Evolutionary conservation across 106 monocot species (phyloP).

Genomic region (Phalaenopsis equestris): DNA sequence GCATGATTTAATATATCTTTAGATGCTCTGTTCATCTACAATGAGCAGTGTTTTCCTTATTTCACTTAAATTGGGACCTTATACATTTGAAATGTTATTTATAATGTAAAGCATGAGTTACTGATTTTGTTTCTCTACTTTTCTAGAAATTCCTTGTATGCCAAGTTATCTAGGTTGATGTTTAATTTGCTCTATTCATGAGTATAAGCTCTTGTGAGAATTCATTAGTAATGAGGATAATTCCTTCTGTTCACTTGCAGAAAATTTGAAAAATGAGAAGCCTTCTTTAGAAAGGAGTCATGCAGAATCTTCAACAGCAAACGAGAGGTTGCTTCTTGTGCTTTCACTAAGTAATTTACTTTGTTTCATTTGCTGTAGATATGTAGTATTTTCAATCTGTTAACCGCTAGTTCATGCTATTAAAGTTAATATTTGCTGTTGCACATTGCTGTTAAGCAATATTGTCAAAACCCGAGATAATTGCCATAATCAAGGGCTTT

Average conservation of each 20-base stretch:
- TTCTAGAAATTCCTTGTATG: neutral
- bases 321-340: constrained; percentile 39
- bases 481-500: neutral
- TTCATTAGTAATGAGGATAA: neutral
- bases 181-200: neutral
- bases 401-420: neutral
- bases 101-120: neutral
- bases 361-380: neutral
- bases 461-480: neutral
- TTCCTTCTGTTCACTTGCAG: constrained; percentile 29
- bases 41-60: neutral
- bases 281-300: constrained; percentile 18
- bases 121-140: neutral
- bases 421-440: neutral
- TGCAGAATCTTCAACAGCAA: constrained; percentile 7
- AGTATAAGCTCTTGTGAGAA: neutral
- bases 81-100: neutral
- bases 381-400: neutral
- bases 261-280: constrained; percentile 49
- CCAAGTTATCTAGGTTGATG: neutral
- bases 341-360: neutral
- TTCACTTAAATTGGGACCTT: neutral
- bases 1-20: neutral
- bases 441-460: neutral
- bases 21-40: neutral